phyloP scores from a whole-genome alignment of 495 filamentous ascomycete species.

The Penicillium parvum region DNA sequence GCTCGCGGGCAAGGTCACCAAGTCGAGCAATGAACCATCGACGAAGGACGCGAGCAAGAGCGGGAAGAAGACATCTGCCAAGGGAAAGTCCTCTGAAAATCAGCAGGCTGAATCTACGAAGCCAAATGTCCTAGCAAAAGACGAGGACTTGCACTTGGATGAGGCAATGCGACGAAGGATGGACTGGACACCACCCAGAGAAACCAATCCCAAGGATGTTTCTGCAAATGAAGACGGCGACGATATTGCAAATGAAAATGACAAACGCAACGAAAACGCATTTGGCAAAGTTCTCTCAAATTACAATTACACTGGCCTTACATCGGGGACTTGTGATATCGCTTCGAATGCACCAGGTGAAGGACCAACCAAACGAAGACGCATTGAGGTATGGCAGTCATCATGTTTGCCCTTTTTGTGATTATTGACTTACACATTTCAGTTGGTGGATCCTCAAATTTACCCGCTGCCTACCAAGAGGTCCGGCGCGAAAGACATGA shows the following conservation, averaged over 20 bases:
- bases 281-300: slow-evolving; percentile 31
- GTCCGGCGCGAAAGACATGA: slow-evolving; percentile 6
- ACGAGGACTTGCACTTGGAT: slow-evolving; percentile 30
- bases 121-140: slow-evolving; percentile 13
- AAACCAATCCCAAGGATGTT: slow-evolving; percentile 6
- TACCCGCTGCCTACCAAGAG: slow-evolving; percentile 13
- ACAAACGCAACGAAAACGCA: background rate
- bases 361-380: slow-evolving; percentile 39
- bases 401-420: background rate
- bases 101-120: slow-evolving; percentile 1
- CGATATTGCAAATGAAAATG: slow-evolving; percentile 12
- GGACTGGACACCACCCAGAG: slow-evolving; percentile 44
- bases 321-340: slow-evolving; percentile 8
- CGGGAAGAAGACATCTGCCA: slow-evolving; percentile 7
- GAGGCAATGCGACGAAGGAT: slow-evolving; percentile 33
- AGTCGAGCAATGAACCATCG: slow-evolving; percentile 17
- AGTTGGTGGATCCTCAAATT: slow-evolving; percentile 30
- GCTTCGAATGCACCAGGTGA: slow-evolving; percentile 6
- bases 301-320: slow-evolving; percentile 30
- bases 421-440: background rate
- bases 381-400: slow-evolving; percentile 34
- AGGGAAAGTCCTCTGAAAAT: background rate
- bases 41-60: slow-evolving; percentile 13
- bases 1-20: slow-evolving; percentile 34
- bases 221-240: no score